These are phyloP conservation scores for Suillus fuscotomentosus DNA, from an alignment of 768 basidiomycete genomes.

Conservation along the genomic window DNA sequence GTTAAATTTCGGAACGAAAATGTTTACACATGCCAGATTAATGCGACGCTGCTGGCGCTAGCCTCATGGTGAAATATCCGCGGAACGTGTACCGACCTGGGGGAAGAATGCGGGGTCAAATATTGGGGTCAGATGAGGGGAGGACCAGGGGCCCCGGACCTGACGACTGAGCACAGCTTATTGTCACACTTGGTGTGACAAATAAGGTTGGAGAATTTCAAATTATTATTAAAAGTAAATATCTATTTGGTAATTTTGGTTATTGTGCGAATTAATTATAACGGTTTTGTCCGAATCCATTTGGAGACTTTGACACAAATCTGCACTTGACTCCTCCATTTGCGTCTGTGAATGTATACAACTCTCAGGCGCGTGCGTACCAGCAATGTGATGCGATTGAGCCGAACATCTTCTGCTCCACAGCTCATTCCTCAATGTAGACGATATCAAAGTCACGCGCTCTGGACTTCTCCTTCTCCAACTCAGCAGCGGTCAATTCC, in stretches of 20 bases:
- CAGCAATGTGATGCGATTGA: constrained; percentile 37
- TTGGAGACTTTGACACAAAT: constrained; percentile 22
- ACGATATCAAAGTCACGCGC: neutral
- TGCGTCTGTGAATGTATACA: constrained; percentile 32
- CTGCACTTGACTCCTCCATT: neutral
- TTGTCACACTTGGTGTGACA: constrained; percentile 1
- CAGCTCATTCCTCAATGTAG: neutral
- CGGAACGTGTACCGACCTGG: neutral
- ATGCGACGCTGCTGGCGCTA: neutral
- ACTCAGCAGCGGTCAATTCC: neutral
- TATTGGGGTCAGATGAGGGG: constrained; percentile 1
- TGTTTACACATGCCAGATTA: neutral
- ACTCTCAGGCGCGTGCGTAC: constrained; percentile 16
- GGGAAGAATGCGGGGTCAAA: constrained; percentile 4
- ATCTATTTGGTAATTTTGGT: constrained; percentile 4
- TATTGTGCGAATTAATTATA: constrained; percentile 11
- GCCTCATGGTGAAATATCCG: neutral
- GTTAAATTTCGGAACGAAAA: neutral
- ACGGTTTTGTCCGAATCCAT: neutral
- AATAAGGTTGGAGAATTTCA: constrained; percentile 17
- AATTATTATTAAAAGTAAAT: constrained; percentile 13
- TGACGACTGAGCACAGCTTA: neutral
- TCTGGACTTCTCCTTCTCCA: neutral
- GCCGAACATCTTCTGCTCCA: constrained; percentile 4
- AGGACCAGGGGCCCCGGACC: neutral